These are phyloP conservation scores for Myriosclerotinia duriaeana DNA, from an alignment of 2,329 filamentous ascomycete species.

Conservation along the genomic window DNA sequence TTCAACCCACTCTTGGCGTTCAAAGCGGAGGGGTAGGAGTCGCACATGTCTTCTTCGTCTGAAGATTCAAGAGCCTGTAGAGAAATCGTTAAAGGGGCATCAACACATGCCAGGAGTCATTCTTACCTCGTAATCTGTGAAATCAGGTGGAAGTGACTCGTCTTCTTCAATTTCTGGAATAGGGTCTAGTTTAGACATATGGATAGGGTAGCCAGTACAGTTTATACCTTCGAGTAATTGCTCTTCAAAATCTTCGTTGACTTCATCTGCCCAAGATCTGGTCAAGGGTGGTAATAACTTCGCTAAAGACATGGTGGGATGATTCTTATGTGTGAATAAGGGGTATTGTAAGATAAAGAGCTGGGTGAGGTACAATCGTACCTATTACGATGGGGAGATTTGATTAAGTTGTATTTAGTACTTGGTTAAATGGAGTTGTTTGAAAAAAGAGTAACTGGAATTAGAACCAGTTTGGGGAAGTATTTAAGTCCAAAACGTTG, in stretches of 20 bases:
- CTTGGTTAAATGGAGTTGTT: not conserved
- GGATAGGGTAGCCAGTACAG: not conserved
- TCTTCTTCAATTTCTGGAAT: not conserved
- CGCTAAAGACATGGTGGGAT: conserved; percentile 13
- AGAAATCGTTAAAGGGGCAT: not conserved
- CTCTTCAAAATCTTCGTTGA: conserved; percentile 2
- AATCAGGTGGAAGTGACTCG: not conserved
- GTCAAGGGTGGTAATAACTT: not conserved
- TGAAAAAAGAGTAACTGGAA: not conserved
- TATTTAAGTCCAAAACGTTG: not conserved
- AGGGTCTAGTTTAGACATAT: not conserved
- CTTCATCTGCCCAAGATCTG: conserved; percentile 12
- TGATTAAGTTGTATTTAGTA: not conserved
- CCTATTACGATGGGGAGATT: not conserved
- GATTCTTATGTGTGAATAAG: not conserved
- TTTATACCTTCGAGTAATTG: too few relatives aligned
- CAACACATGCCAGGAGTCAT: not conserved
- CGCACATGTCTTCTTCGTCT: not conserved
- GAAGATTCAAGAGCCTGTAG: not conserved
- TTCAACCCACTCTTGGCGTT: not conserved
- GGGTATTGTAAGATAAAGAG: not conserved
- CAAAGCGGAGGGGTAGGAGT: not conserved
- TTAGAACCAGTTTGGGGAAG: too few relatives aligned
- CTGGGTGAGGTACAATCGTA: not conserved
- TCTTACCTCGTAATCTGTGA: conserved; percentile 6